Base-by-base conservation (phyloP, 306 rosid genomes). In the Pyrus betulifolia region DNA sequence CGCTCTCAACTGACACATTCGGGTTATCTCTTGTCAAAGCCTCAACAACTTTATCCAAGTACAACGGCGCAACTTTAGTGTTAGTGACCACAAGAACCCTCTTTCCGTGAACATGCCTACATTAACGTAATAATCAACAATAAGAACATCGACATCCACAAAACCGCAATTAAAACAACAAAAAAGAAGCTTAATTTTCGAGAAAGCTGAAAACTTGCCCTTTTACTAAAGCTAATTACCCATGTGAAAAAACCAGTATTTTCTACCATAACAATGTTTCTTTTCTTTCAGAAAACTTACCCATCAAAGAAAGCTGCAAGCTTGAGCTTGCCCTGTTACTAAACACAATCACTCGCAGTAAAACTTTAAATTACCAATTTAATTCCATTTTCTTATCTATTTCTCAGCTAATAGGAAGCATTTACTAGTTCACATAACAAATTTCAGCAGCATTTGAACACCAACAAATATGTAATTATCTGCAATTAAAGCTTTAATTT, bases 31-130 rank as follows among this genome's bases (percentile, higher is more conserved):
- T 83, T 11, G 97, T 92, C 61, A 95, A 88, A 84, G 97, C 92
- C 51, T 88, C 88, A 60, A 84, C 78, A 61, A 92, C 97, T 80
- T 88, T 95, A 76, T 88, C 93, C 77, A 92, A 84, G 84, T 89
- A 95, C 78, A 92, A 81, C 5, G 99, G 97, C 5, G 80, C 98
- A 77, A 96, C 85, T 0, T 90, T 92, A 27, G 79, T 59, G 74
- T 92, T 96, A 42, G 98, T 92, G 80, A 96, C 99, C 84, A 96
- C 85, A 22, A 96, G 93, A 71, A 96, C 96, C 88, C 82, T 90
- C 93, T 87, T 92, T 62, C 99, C 99, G 76, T 96, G 96, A 21
- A 92, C 93, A 89, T 96, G 97, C 92, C 99, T 92, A 84, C 28
- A 18, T 74, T 63, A 25, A 79, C 64, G 35, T 59, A 62, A 78